Percentiles rank a stretch among this genome's conserved stretches.
Conservation (phyloP, 805 yeast species). For the Candida sakaeoensis region DNA sequence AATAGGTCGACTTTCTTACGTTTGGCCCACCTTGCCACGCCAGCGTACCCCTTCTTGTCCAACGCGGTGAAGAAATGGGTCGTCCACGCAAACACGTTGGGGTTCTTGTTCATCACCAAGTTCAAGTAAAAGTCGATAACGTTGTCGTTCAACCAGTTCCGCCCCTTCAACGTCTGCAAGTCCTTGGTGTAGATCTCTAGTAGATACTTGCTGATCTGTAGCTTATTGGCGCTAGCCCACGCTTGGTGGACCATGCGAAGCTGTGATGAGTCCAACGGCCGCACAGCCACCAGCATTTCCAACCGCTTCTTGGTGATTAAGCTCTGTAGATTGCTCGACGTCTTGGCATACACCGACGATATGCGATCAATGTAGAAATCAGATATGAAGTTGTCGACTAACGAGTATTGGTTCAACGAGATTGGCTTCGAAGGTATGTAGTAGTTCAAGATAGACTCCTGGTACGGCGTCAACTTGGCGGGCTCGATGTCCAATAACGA, state of each 20-base stretch:
- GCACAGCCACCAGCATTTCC: slow-evolving; percentile 9
- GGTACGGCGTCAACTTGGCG: slow-evolving; percentile 3
- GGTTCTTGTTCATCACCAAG: slow-evolving; percentile 42
- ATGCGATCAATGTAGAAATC: slow-evolving; percentile 12
- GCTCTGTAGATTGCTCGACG: slow-evolving; percentile 12
- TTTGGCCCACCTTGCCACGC: slow-evolving; percentile 27
- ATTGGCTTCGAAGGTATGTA: slow-evolving; percentile 11
- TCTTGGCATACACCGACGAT: slow-evolving; percentile 8
- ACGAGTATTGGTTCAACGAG: slow-evolving; percentile 8
- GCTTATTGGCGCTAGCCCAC: slow-evolving; percentile 11
- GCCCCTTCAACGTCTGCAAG: slow-evolving; percentile 62
- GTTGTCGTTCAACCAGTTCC: slow-evolving; percentile 87
- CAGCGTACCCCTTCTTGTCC: slow-evolving; percentile 66
- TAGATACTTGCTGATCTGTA: slow-evolving; percentile 14
- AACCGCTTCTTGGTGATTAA: slow-evolving; percentile 15
- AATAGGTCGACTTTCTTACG: slow-evolving; percentile 44
- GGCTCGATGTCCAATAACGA: not conserved
- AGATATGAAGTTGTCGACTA: slow-evolving; percentile 12
- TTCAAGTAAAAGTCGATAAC: slow-evolving; percentile 79
- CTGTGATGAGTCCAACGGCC: slow-evolving; percentile 13
- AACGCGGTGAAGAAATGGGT: slow-evolving; percentile 84
- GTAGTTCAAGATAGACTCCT: slow-evolving; percentile 10
- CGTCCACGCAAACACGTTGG: slow-evolving; percentile 65
- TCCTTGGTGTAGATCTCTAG: slow-evolving; percentile 68
- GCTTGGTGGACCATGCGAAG: slow-evolving; percentile 10